Conservation (phyloP, 208 protist genomes). For the Acanthamoeba culbertsoni region DNA sequence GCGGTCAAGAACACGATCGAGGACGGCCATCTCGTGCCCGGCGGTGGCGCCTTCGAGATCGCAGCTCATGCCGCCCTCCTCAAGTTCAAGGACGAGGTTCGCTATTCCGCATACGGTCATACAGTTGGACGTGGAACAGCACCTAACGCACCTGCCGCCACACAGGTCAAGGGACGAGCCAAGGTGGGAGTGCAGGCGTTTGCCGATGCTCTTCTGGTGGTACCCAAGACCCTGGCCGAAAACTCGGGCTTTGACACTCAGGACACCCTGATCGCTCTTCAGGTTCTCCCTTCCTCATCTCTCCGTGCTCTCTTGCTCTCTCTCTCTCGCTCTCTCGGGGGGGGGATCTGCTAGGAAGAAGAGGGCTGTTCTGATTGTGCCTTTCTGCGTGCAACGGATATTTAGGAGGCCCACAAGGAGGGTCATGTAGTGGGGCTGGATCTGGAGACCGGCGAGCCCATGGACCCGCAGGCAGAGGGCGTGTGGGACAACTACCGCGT, state of each 20-base stretch:
- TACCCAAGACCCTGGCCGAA: constrained; percentile 98
- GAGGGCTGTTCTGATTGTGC: not conserved
- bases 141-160: constrained; percentile 32
- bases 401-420: constrained; percentile 72
- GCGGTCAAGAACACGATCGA: constrained; percentile 99
- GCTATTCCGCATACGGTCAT: not conserved
- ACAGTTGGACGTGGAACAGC: constrained; percentile 7
- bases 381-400: not conserved
- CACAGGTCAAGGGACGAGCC: constrained; percentile 83
- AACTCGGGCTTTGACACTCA: constrained; percentile 98
- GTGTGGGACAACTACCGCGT: constrained; percentile 99
- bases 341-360: too few relatives aligned
- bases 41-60: constrained; percentile 98
- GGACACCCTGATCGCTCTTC: constrained; percentile 94
- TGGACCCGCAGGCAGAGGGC: constrained; percentile 92
- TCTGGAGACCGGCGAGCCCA: constrained; percentile 94
- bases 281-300: constrained; percentile 72
- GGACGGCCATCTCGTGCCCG: constrained; percentile 93
- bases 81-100: constrained; percentile 80
- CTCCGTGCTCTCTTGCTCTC: not conserved
- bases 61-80: constrained; percentile 92
- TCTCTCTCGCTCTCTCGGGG: not conserved
- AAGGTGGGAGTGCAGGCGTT: constrained; percentile 98
- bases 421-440: constrained; percentile 91
- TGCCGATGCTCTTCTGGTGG: constrained; percentile 97